phyloP scores from a whole-genome alignment of 140 eudicot species.

The Eryngium alpinum region DNA sequence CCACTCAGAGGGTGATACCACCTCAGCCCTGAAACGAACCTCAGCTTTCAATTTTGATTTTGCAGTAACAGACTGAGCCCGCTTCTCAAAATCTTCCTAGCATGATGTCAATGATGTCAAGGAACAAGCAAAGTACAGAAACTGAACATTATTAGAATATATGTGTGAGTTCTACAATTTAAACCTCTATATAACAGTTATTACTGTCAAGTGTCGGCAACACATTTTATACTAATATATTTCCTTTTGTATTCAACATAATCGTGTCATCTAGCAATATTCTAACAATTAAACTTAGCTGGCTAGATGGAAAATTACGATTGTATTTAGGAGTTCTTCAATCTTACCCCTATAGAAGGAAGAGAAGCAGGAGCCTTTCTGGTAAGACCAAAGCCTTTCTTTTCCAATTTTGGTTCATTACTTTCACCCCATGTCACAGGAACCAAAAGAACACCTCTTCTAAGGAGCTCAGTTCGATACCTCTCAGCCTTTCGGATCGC shows the following conservation, averaged over 20 bases:
- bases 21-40: constrained; percentile 86
- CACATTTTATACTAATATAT: neutral
- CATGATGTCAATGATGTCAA: constrained; percentile 22
- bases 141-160: neutral
- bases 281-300: neutral
- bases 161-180: neutral
- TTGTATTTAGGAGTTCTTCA: constrained; percentile 4
- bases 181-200: neutral
- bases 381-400: constrained; percentile 78
- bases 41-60: constrained; percentile 83
- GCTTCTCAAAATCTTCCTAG: constrained; percentile 88
- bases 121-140: constrained; percentile 7
- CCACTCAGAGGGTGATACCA: constrained; percentile 85
- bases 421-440: constrained; percentile 81
- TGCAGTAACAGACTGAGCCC: constrained; percentile 73
- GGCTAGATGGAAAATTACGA: neutral
- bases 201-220: neutral
- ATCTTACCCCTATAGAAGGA: constrained; percentile 87
- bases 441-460: constrained; percentile 83
- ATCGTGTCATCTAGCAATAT: neutral
- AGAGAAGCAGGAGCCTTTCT: constrained; percentile 68
- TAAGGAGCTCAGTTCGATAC: constrained; percentile 74
- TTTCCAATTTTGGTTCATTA: constrained; percentile 38
- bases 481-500: constrained; percentile 86
- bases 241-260: neutral